These are phyloP conservation scores for Pyrenophora teres DNA, from an alignment of 2,329 filamentous ascomycete genomes.

Conservation along the genomic window DNA sequence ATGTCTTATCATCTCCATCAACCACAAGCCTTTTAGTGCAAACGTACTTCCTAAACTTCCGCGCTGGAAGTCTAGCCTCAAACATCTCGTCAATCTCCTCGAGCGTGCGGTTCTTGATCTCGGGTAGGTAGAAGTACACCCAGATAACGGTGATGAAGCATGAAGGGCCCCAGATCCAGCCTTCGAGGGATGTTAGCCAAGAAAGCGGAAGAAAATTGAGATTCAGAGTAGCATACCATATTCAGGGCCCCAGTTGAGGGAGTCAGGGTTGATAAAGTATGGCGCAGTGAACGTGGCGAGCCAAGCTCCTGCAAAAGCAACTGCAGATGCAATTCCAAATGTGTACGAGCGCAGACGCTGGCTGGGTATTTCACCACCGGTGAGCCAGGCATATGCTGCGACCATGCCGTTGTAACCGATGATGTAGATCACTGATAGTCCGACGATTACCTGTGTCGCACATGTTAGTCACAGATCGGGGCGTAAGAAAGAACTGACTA, in stretches of 20 bases:
- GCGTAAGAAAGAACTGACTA: background rate
- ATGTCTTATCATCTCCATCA: conserved; percentile 16
- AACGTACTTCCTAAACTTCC: conserved; percentile 40
- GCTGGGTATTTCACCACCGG: conserved; percentile 62
- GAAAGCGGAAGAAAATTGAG: no score
- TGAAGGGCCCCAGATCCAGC: conserved; percentile 42
- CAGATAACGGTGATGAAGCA: conserved; percentile 48
- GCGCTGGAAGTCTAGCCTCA: conserved; percentile 34
- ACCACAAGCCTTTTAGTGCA: conserved; percentile 28
- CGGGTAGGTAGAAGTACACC: conserved; percentile 40
- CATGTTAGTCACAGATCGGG: background rate
- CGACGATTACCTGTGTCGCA: conserved; percentile 52
- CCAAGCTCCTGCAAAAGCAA: conserved; percentile 63
- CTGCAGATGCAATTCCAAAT: conserved; percentile 58
- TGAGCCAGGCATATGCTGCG: conserved; percentile 62
- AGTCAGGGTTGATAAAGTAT: conserved; percentile 63
- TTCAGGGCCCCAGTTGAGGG: conserved; percentile 63
- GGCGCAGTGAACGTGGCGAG: conserved; percentile 62
- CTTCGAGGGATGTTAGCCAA: conserved; percentile 12
- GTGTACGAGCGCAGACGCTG: conserved; percentile 63
- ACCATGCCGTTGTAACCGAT: conserved; percentile 60
- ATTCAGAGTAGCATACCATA: conserved; percentile 44
- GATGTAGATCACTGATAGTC: conserved; percentile 60
- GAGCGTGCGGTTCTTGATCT: conserved; percentile 48
- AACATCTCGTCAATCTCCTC: conserved; percentile 45